phyloP scores from a whole-genome alignment of 2,329 filamentous ascomycete species.

The Pseudogymnoascus pannorum region DNA sequence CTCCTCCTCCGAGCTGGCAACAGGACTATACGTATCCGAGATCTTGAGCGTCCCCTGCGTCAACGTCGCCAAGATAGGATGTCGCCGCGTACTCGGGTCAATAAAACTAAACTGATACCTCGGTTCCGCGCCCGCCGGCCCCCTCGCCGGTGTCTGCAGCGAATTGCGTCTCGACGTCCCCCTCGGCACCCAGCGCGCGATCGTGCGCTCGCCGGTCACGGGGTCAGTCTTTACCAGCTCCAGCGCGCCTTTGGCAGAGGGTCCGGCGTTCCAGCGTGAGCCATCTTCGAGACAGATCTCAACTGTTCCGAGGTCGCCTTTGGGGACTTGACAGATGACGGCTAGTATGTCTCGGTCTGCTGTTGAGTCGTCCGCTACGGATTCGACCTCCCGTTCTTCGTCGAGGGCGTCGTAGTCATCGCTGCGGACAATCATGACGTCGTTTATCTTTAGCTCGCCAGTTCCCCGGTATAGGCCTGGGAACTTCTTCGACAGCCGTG shows the following conservation, averaged over 20 bases:
- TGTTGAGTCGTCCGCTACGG: slow-evolving; percentile 36
- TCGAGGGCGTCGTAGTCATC: slow-evolving; percentile 62
- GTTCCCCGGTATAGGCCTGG: slow-evolving; percentile 57
- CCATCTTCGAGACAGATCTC: slow-evolving; percentile 63
- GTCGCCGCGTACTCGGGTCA: slow-evolving; percentile 58
- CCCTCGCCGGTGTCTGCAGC: background rate
- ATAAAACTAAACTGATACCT: slow-evolving; percentile 75
- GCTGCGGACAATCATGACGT: slow-evolving; percentile 63
- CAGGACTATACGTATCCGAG: slow-evolving; percentile 57
- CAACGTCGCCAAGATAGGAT: slow-evolving; percentile 67
- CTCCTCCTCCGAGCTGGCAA: slow-evolving; percentile 42
- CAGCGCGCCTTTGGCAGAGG: slow-evolving; percentile 50
- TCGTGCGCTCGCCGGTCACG: slow-evolving; percentile 49
- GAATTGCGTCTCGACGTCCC: slow-evolving; percentile 29
- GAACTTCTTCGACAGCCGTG: slow-evolving; percentile 52
- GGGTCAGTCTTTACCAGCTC: slow-evolving; percentile 53
- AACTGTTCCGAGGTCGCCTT: slow-evolving; percentile 38
- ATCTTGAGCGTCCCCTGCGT: slow-evolving; percentile 59
- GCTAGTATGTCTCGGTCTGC: slow-evolving; percentile 54
- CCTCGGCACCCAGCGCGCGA: slow-evolving; percentile 62
- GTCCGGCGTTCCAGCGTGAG: slow-evolving; percentile 48
- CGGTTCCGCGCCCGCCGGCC: slow-evolving; percentile 33
- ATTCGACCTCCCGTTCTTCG: slow-evolving; percentile 42
- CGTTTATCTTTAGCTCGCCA: slow-evolving; percentile 57
- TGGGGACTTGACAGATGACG: slow-evolving; percentile 56